A percentile compares a stretch with the other conserved stretches of the same genome.
phyloP scores from a whole-genome alignment of 306 rosid species.

The Fagus sylvatica region DNA sequence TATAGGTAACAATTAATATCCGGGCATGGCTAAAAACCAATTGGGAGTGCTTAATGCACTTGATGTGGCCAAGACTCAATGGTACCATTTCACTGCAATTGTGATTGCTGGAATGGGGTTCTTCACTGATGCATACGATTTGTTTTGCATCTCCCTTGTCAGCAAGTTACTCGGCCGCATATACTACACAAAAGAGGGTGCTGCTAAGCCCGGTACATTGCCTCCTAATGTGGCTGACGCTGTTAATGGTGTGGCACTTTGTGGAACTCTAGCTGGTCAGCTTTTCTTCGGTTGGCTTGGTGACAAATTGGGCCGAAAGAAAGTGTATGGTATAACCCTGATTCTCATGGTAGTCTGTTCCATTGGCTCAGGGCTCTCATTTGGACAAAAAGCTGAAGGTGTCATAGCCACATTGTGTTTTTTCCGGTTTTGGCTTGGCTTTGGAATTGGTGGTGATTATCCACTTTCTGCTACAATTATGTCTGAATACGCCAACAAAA shows the following conservation, averaged over 20 bases:
- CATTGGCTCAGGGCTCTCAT: conserved; percentile 17
- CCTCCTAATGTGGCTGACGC: conserved; percentile 20
- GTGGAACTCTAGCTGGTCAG: conserved; percentile 20
- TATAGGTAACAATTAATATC: too few species aligned
- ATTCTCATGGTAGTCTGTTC: conserved; percentile 20
- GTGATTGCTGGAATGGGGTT: conserved; percentile 16
- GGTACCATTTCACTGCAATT: conserved; percentile 13
- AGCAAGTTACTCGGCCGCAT: conserved; percentile 16
- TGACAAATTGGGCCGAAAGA: conserved; percentile 13
- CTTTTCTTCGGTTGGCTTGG: conserved; percentile 22
- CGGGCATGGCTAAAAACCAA: neutral
- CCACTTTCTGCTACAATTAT: conserved; percentile 20
- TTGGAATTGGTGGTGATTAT: conserved; percentile 22
- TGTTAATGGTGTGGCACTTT: conserved; percentile 16
- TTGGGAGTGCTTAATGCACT: neutral
- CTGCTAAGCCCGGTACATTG: conserved; percentile 1
- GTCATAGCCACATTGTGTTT: conserved; percentile 16
- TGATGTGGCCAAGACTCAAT: conserved; percentile 4
- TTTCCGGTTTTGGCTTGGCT: conserved; percentile 20
- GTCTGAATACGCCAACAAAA: conserved; percentile 21
- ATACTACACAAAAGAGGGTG: neutral
- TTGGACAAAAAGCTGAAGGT: neutral
- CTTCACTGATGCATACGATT: conserved; percentile 21
- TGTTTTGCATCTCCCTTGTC: conserved; percentile 19
- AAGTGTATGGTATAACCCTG: conserved; percentile 12